Percentiles rank a stretch among this genome's conserved stretches.
Evolutionary conservation across 306 rosid species (phyloP).

Genomic region (Citrullus amarus): DNA sequence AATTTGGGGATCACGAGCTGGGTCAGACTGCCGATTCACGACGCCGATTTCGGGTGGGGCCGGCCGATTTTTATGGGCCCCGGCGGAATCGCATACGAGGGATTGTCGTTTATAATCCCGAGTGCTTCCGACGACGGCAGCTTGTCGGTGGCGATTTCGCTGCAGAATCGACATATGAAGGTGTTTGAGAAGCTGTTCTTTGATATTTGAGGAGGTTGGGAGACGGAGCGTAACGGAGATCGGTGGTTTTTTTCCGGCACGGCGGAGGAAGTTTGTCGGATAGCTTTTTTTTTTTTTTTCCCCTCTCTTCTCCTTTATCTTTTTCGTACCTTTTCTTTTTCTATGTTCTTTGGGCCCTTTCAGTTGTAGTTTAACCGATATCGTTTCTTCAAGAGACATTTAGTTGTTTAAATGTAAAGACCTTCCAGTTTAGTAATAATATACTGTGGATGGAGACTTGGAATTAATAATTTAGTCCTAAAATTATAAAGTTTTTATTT

Average conservation of each 20-base stretch:
- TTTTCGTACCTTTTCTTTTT: neutral
- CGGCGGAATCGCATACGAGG: conserved; percentile 81
- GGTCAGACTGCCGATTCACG: conserved; percentile 78
- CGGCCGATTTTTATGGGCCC: conserved; percentile 96
- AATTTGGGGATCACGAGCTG: conserved; percentile 94
- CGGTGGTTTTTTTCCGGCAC: neutral
- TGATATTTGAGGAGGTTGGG: conserved; percentile 18
- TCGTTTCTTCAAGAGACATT: neutral
- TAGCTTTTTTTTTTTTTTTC: neutral
- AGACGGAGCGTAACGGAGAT: neutral
- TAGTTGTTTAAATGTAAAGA: neutral
- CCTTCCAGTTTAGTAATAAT: neutral
- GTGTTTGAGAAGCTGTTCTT: conserved; percentile 37
- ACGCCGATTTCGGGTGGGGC: conserved; percentile 98
- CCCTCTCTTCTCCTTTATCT: neutral
- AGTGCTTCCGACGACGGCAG: conserved; percentile 57
- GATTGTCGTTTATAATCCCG: conserved; percentile 56
- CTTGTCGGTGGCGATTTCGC: conserved; percentile 50
- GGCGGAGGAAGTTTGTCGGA: neutral
- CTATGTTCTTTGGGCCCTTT: neutral
- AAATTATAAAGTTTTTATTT: no score
- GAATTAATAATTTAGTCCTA: no score
- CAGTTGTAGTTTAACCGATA: neutral
- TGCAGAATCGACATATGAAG: conserved; percentile 53
- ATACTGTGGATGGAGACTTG: neutral